A percentile compares a stretch with the other conserved stretches of the same genome.
Evolutionary conservation across 2,329 filamentous ascomycete genomes (phyloP).

Genomic region (Daldinia eschscholtzii): DNA sequence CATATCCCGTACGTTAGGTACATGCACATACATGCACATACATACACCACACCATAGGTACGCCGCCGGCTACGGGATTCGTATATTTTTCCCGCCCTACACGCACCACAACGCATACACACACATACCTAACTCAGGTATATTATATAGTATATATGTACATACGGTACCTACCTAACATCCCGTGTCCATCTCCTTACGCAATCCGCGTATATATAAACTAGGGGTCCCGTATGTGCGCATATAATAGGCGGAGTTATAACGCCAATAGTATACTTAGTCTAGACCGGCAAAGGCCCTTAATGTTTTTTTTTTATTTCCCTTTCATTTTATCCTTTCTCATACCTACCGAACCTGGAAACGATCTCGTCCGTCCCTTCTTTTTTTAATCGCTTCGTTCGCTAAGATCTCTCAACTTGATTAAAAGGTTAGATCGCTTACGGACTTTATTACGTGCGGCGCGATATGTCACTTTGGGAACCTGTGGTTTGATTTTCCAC

Average conservation of each 20-base stretch:
- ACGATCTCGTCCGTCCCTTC: conserved; percentile 27
- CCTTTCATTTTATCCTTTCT: conserved; percentile 10
- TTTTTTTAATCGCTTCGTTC: conserved; percentile 13
- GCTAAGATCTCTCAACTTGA: conserved; percentile 31
- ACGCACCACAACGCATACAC: neutral
- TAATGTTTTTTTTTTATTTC: neutral
- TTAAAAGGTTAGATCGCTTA: conserved; percentile 33
- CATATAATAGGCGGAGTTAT: conserved; percentile 8
- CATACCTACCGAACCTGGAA: conserved; percentile 42
- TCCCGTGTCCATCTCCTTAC: neutral
- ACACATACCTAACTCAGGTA: too few species aligned
- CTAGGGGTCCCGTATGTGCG: neutral
- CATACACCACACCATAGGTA: neutral
- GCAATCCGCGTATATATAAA: conserved; percentile 2
- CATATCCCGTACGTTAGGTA: neutral
- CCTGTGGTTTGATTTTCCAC: conserved; percentile 2
- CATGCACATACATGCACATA: neutral
- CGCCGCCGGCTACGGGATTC: conserved; percentile 11
- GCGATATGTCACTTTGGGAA: conserved; percentile 11
- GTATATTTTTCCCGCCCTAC: neutral
- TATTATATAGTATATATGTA: neutral
- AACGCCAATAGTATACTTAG: neutral
- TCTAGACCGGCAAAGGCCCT: conserved; percentile 12
- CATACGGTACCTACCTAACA: conserved; percentile 1
- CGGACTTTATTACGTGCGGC: conserved; percentile 18